Evolutionary conservation across 2,329 filamentous ascomycete genomes (phyloP).

Genomic region (Trichoderma sp.): DNA sequence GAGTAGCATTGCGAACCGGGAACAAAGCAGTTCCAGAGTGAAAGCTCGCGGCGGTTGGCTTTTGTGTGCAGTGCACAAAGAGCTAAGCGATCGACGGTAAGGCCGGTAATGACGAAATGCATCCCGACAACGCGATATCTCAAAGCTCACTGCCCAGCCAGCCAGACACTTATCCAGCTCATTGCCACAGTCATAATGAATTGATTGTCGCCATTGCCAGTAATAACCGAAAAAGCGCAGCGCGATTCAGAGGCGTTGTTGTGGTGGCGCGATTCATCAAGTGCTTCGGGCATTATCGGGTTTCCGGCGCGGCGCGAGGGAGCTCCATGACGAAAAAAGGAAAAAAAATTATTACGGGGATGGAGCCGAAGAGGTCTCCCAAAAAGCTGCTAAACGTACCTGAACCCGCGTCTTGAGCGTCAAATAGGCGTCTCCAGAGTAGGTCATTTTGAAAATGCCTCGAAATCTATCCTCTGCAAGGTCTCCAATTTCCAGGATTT

Average conservation of each 20-base stretch:
- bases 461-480: constrained; percentile 95
- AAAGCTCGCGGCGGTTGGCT: not conserved
- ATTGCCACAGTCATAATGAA: not conserved
- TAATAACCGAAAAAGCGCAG: not conserved
- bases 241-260: not conserved
- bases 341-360: not conserved
- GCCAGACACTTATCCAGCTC: constrained; percentile 19
- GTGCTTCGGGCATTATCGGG: constrained; percentile 27
- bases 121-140: not conserved
- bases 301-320: constrained; percentile 20
- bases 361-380: constrained; percentile 20
- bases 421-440: constrained; percentile 91
- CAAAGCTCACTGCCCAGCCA: not conserved
- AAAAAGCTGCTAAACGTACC: constrained; percentile 50
- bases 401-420: constrained; percentile 96
- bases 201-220: not conserved
- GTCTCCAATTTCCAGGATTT: constrained; percentile 97
- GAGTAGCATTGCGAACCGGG: not conserved
- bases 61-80: not conserved
- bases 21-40: not conserved
- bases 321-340: constrained; percentile 4
- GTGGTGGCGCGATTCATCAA: constrained; percentile 12
- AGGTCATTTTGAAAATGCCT: constrained; percentile 99
- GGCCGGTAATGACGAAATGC: not conserved
- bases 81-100: constrained; percentile 8